Base-by-base conservation (phyloP, 108 stramenopile genomes). In the Schizochytrium sp. region DNA sequence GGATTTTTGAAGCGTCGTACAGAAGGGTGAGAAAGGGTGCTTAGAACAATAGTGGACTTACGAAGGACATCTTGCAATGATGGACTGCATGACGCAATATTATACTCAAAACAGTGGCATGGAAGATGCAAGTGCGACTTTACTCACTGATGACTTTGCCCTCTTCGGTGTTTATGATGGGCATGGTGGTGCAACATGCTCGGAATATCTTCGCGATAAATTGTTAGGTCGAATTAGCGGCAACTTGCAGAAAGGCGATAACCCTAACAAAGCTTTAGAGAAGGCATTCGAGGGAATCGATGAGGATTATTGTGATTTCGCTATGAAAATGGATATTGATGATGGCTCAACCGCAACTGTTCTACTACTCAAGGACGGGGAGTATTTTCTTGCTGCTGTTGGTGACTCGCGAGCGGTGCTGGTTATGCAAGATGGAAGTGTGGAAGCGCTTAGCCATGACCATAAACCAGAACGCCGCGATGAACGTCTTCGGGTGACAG, bases 361-460 rank as follows among this genome's bases (percentile, higher is more conserved):
- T 5, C 76, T 83, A 47, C 76, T 83, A 13, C 76, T 64, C 73
- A 47, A 45, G 15, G 89, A 59, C 4, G 19, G 40, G 45, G 72
- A 56, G 3, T 19, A 73, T 49, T 89, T 15, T 7, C 76, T 93
- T 3, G 92, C 92, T 44, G 91, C 91, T 56, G 88, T 61, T 12
- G 93, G 93, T n/a, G 93, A 93, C 89, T 91, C 69, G 15, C 91
- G 93, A 13, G 92, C 92, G 7, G 72, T 92, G 15, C 57, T 93
- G 4, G 89, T 92, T 7, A 40, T 38, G 88, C 7, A n/a, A 4
- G 76, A 58, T 28, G 89, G 87, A 10, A 10, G 10, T 40, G 61
- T 87, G 50, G 46, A 89, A 42, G 58, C 89, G 1, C 88, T 93
- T 47, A 58, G 61, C 61, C 56, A 49, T 8, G 93, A 93, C 76